Percentiles rank a stretch among this genome's conserved stretches.
Conservation (phyloP, 1,284 basidiomycete genomes). For the Moesziomyces antarcticus region DNA sequence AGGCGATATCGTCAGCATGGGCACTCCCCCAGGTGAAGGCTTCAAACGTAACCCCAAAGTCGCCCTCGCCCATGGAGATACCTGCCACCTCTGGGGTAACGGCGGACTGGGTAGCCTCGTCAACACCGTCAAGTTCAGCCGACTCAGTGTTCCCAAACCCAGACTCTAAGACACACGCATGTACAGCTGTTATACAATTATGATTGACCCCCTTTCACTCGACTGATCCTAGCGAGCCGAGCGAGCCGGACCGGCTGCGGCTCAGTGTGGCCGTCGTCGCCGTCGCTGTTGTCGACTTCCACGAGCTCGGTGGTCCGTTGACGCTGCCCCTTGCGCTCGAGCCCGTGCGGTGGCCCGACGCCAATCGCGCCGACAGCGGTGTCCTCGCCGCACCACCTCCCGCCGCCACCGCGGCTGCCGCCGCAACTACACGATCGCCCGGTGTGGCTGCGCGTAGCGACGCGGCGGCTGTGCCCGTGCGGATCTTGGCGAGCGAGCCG, state of each 20-base stretch:
- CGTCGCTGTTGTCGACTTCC: slow-evolving; percentile 20
- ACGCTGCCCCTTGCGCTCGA: slow-evolving; percentile 26
- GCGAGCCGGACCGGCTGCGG: slow-evolving; percentile 89
- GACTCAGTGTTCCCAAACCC: not conserved
- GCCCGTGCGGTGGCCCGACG: slow-evolving; percentile 16
- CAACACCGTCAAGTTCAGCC: slow-evolving; percentile 23
- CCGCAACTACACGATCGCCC: no score
- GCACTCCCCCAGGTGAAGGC: slow-evolving; percentile 73
- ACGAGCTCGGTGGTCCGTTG: slow-evolving; percentile 37
- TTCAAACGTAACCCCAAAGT: slow-evolving; percentile 78
- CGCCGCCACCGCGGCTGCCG: no score
- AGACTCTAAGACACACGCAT: not conserved
- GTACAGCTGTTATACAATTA: no score
- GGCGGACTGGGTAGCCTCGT: slow-evolving; percentile 33
- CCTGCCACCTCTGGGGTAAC: slow-evolving; percentile 69
- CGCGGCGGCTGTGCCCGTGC: slow-evolving; percentile 9
- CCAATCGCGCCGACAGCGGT: slow-evolving; percentile 27
- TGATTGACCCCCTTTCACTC: no score
- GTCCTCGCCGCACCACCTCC: slow-evolving; percentile 6
- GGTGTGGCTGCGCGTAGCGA: slow-evolving; percentile 25
- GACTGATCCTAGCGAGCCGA: slow-evolving; percentile 4
- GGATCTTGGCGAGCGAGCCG: slow-evolving; percentile 36
- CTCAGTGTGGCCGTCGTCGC: not conserved
- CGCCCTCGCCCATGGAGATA: slow-evolving; percentile 81
- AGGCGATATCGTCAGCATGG: slow-evolving; percentile 82